Percentiles rank a stretch among this genome's conserved stretches.
Evolutionary conservation across 2,329 filamentous ascomycete genomes (phyloP).

Genomic region (Claviceps sp.): DNA sequence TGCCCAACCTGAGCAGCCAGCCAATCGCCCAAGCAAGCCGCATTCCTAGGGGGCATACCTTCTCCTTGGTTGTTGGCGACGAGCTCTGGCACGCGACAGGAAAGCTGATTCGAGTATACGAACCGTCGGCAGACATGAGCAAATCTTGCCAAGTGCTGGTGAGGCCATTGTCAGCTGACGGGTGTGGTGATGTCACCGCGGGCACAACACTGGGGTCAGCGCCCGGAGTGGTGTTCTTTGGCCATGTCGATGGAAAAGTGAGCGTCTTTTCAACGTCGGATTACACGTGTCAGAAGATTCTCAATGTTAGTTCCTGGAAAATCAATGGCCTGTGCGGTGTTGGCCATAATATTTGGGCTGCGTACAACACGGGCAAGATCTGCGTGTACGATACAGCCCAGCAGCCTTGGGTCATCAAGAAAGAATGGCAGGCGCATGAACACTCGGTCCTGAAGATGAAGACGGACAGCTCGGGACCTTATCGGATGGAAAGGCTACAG

Average conservation of each 20-base stretch:
- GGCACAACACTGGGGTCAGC: conserved; percentile 64
- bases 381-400: conserved; percentile 79
- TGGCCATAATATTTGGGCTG: conserved; percentile 78
- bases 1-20: conserved; percentile 60
- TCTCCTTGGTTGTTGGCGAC: conserved; percentile 75
- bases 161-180: conserved; percentile 55
- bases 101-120: conserved; percentile 76
- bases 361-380: conserved; percentile 85
- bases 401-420: conserved; percentile 79
- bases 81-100: conserved; percentile 80
- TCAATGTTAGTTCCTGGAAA: conserved; percentile 88
- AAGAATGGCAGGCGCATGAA: conserved; percentile 89
- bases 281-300: conserved; percentile 62
- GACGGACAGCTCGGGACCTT: conserved; percentile 69
- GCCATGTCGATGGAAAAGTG: conserved; percentile 86
- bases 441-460: conserved; percentile 67
- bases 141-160: conserved; percentile 63
- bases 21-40: conserved; percentile 59
- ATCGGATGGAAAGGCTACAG: conserved; percentile 71
- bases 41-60: conserved; percentile 68
- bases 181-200: conserved; percentile 76
- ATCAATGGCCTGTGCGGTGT: conserved; percentile 78
- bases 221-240: conserved; percentile 72
- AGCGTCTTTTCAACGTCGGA: conserved; percentile 77
- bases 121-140: conserved; percentile 55